Evolutionary conservation across 768 basidiomycete genomes (phyloP), one percentile per base, ranked within the genome.

Genomic region (Gymnopilus dilepis): DNA sequence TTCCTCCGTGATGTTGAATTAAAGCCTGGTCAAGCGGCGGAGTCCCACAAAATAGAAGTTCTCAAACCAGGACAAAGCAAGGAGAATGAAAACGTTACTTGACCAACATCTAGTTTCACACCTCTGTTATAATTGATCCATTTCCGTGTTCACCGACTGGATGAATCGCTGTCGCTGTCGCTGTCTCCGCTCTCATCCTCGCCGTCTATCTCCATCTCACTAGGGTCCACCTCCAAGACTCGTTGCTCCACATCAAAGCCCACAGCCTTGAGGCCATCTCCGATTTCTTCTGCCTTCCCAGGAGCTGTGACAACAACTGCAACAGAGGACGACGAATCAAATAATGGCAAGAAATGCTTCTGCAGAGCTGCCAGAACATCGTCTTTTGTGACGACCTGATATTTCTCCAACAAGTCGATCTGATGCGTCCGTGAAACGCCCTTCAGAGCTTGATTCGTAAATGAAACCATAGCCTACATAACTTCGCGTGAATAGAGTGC

Each of bases 371-470:
- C 76, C 15, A 95, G 72, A 54, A 98, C 88, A 62, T 97, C 89
- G 5, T 86, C 84, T 69, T 89, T 88, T 17, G 89, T 90, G 59
- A 99, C 84, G n/a, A 77, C 76, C 80, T 94, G 90, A 69, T 88
- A 91, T 70, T 87, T 86, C 66, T 89, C 84, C 45, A 97, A 80
- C n/a, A 95, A 82, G 56, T 89, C 83, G 24, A 91, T 79, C 67
- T 91, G 89, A 69, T 91, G 80, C 62, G 87, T 84, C 69, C 89
- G 87, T 5, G 89, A 77, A 9, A 98, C 85, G 31, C 88, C 91
- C 70, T 92, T 93, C n/a, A 99, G 80, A 0, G 89, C 92, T 78
- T 97, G 94, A 75, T 99, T 96, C 30, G 83, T 79, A 76, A 97
- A 98, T 0, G 95, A 97, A 24, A 85, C 82, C 38, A 85, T 72